Base-by-base conservation (phyloP, 352 stramenopile genomes). In the Aphanomyces cochlioides region DNA sequence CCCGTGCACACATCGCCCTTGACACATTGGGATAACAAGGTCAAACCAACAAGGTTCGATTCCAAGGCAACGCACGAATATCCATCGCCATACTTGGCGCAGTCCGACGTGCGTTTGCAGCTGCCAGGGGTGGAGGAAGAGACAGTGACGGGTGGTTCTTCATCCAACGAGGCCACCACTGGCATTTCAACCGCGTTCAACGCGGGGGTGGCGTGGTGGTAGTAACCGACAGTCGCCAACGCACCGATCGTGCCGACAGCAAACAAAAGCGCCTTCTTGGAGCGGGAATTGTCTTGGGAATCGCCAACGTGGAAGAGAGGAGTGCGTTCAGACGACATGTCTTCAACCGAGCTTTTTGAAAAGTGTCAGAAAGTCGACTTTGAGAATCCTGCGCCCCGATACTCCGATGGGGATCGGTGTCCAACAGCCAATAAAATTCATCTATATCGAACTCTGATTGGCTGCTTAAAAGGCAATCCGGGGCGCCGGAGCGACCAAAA, bases 1-100 rank as follows among this genome's bases (percentile, higher is more conserved):
- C 84, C 84, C 4, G 81, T 84, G 73, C 84, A 90, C 41, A 89
- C 77, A 64, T 86, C 79, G 56, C 79, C 69, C 56, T 87, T 76
- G 67, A 90, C 67, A 41, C 84, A 92, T 74, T 92, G 84, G 75
- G 88, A 89, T 63, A 92, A 81, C 15, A 78, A 76, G 38, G 86
- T 80, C 7, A 84, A 81, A 19, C 75, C 78, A 10, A 78, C 53
- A 28, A 84, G 81, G 17, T 80, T 88, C 47, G 84, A 90, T 75
- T 92, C 81, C 15, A 92, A 76, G 12, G 84, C 79, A 28, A 90
- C 81, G 47, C 84, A 90, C 67, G 85, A 73, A 77, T 89, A 90
- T 19, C 75, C 79, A 4, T 17, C 53, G 19, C 47, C 50, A 28
- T 58, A 69, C 38, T 78, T 75, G 47, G 47, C 74, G 75, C 81